Conservation (phyloP, 176 grass and related monocot species). For the Stipa capillata region DNA sequence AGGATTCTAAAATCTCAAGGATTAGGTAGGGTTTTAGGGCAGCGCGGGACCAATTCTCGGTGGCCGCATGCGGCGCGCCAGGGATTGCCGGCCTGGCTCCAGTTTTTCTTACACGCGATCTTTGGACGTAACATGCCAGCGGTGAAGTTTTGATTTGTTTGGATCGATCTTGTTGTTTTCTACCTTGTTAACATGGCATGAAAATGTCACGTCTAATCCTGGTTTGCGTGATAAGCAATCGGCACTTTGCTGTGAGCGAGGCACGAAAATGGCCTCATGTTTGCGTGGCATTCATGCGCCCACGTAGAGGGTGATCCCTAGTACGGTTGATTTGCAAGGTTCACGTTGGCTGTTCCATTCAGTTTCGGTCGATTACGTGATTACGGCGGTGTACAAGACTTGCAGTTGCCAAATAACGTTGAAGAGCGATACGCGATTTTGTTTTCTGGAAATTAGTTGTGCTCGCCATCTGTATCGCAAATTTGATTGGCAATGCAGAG, state of each 20-base stretch:
- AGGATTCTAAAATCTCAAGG: neutral
- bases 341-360: neutral
- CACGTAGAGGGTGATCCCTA: neutral
- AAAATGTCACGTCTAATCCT: no score
- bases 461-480: neutral
- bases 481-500: neutral
- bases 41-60: neutral
- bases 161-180: neutral
- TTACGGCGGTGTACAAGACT: neutral
- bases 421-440: neutral
- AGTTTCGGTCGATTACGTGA: neutral
- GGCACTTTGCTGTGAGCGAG: neutral
- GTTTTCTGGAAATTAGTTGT: neutral
- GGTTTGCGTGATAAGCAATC: neutral
- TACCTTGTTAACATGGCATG: no score
- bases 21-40: slow-evolving; percentile 22
- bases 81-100: neutral
- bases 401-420: neutral
- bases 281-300: neutral
- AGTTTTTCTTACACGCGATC: no score
- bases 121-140: neutral
- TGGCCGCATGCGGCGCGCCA: neutral
- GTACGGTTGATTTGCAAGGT: neutral
- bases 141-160: neutral
- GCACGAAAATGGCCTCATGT: neutral